Percentiles rank a stretch among this genome's conserved stretches.
phyloP scores from a whole-genome alignment of 805 yeast genomes.

The Yarrowia divulgata region DNA sequence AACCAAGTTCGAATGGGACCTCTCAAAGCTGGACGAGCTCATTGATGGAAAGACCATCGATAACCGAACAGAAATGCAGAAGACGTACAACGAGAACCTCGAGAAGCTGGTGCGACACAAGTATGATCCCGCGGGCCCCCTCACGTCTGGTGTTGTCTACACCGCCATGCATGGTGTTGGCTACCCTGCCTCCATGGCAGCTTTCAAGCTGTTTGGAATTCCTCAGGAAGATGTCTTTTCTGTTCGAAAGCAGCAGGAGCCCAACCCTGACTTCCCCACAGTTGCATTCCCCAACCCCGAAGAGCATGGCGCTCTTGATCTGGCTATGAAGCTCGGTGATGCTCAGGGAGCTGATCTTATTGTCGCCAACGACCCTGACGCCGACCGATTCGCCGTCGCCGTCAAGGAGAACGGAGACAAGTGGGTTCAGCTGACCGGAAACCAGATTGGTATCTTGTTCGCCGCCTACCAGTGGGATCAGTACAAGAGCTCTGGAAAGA shows the following conservation, averaged over 20 bases:
- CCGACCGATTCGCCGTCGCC: conserved; percentile 90
- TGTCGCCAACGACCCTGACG: conserved; percentile 95
- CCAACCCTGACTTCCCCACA: conserved; percentile 87
- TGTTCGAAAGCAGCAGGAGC: conserved; percentile 71
- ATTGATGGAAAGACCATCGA: conserved; percentile 41
- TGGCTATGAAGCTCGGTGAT: conserved; percentile 72
- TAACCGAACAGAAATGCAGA: conserved; percentile 32
- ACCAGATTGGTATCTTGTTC: conserved; percentile 86
- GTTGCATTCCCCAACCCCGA: conserved; percentile 95
- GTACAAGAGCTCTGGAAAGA: conserved; percentile 41
- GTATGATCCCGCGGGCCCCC: conserved; percentile 21
- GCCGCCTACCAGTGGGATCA: conserved; percentile 59
- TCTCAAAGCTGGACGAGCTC: conserved; percentile 49
- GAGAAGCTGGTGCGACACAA: conserved; percentile 7
- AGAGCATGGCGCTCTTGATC: conserved; percentile 85
- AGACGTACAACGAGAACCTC: conserved; percentile 20
- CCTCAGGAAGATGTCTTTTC: conserved; percentile 49
- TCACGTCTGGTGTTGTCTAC: conserved; percentile 62
- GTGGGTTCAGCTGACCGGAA: conserved; percentile 89
- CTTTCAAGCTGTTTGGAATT: conserved; percentile 53
- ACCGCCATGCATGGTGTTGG: conserved; percentile 99
- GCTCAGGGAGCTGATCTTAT: conserved; percentile 60
- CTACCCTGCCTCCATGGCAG: conserved; percentile 58
- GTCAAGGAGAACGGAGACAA: conserved; percentile 54
- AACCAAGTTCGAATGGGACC: conserved; percentile 57